A percentile compares a stretch with the other conserved stretches of the same genome.
Conservation (phyloP, 495 filamentous ascomycete species). For the Eremomyces bilateralis region DNA sequence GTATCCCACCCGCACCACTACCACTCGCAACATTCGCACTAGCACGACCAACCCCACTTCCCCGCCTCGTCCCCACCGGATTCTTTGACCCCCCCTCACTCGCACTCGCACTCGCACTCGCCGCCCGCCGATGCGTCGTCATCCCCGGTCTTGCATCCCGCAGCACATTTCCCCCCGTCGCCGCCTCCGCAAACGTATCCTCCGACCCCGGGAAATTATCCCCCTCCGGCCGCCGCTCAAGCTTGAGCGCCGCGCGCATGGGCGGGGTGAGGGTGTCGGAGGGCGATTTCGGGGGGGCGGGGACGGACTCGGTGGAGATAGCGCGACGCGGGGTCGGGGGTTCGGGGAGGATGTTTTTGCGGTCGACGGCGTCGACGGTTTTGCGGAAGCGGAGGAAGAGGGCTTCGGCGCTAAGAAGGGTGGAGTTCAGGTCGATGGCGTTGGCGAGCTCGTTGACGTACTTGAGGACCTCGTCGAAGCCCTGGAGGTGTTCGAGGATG, state of each 20-base stretch:
- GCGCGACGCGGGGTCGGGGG: slow-evolving; percentile 30
- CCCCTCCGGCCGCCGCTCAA: too few species aligned
- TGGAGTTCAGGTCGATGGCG: slow-evolving; percentile 72
- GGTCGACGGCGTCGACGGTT: slow-evolving; percentile 68
- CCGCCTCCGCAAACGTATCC: too few species aligned
- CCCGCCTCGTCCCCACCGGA: background rate
- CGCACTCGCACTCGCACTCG: background rate
- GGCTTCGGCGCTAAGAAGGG: slow-evolving; percentile 66
- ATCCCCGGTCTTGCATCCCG: too few species aligned
- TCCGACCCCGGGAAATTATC: too few species aligned
- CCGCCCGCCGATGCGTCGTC: background rate
- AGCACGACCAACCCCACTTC: background rate
- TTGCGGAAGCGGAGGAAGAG: slow-evolving; percentile 76
- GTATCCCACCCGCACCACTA: background rate
- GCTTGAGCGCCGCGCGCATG: too few species aligned
- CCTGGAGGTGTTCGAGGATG: slow-evolving; percentile 82
- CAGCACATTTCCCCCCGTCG: too few species aligned
- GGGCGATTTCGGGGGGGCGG: slow-evolving; percentile 8
- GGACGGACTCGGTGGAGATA: slow-evolving; percentile 9
- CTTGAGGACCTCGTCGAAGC: slow-evolving; percentile 94
- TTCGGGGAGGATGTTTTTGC: slow-evolving; percentile 61
- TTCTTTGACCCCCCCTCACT: too few species aligned
- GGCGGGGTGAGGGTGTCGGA: too few species aligned
- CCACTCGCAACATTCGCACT: slow-evolving; percentile 5
- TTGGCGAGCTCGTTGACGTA: slow-evolving; percentile 90